Percentiles rank a stretch among this genome's conserved stretches.
These are phyloP conservation scores for Trichoderma breve DNA, from an alignment of 2,329 filamentous ascomycete species.

Conservation along the genomic window DNA sequence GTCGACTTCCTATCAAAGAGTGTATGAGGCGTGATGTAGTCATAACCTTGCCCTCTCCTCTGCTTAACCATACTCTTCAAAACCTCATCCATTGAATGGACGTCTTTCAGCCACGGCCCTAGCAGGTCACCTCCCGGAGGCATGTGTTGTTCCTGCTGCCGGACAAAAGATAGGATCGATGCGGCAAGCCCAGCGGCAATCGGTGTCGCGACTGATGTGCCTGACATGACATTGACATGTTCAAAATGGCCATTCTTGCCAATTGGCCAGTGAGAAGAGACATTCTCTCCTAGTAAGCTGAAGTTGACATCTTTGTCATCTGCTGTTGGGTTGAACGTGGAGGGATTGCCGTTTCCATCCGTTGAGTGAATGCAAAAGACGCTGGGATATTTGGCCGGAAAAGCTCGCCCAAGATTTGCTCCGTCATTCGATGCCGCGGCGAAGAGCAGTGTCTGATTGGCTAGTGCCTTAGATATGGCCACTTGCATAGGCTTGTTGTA, in stretches of 20 bases:
- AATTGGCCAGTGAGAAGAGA: background rate
- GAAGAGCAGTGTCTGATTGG: background rate
- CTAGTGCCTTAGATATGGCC: background rate
- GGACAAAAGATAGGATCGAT: background rate
- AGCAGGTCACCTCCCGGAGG: background rate
- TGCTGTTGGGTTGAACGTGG: background rate
- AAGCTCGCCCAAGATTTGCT: background rate
- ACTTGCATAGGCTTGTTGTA: background rate
- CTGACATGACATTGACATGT: background rate
- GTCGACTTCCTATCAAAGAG: background rate
- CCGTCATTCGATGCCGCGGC: constrained; percentile 6
- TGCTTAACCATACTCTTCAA: constrained; percentile 3
- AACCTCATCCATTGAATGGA: background rate
- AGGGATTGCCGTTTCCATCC: background rate
- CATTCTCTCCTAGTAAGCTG: background rate
- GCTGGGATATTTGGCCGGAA: background rate
- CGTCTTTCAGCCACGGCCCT: background rate
- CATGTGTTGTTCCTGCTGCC: background rate
- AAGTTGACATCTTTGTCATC: constrained; percentile 1
- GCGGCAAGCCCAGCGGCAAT: constrained; percentile 5
- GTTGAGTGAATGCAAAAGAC: constrained; percentile 11
- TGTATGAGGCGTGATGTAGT: background rate
- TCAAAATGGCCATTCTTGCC: background rate
- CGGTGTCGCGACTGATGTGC: background rate
- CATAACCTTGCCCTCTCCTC: background rate